These are phyloP conservation scores for Hygrocybe coccinea DNA, from an alignment of 768 basidiomycete genomes.

Conservation along the genomic window DNA sequence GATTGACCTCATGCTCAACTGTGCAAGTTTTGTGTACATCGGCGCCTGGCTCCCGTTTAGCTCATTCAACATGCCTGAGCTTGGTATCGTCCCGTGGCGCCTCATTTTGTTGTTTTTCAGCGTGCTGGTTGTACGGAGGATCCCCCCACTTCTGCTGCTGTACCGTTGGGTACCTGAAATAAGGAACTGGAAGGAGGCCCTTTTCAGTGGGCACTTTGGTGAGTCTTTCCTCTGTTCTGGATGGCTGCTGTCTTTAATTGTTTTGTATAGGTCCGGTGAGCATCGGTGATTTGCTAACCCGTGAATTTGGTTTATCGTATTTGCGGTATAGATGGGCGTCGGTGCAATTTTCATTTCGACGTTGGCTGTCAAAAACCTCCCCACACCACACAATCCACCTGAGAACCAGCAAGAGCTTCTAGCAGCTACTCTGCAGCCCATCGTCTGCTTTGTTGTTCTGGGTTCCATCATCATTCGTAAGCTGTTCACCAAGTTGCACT, in stretches of 20 bases:
- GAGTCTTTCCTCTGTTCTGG: constrained; percentile 11
- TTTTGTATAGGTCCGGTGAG: constrained; percentile 47
- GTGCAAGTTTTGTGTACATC: constrained; percentile 75
- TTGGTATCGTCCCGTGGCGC: constrained; percentile 67
- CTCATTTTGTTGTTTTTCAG: constrained; percentile 61
- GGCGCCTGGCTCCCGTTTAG: constrained; percentile 84
- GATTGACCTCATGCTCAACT: constrained; percentile 82
- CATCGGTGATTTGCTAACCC: constrained; percentile 2
- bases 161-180: constrained; percentile 90
- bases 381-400: constrained; percentile 55
- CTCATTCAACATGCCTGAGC: constrained; percentile 47
- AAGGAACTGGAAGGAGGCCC: constrained; percentile 73
- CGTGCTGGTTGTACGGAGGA: constrained; percentile 71
- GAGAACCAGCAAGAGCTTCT: constrained; percentile 66
- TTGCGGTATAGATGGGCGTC: constrained; percentile 70
- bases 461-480: constrained; percentile 79
- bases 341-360: constrained; percentile 85
- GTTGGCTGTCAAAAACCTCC: constrained; percentile 59
- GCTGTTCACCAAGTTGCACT: constrained; percentile 20
- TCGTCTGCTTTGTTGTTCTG: constrained; percentile 84
- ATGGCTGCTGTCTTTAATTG: neutral
- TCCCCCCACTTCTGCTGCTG: constrained; percentile 71
- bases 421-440: constrained; percentile 68
- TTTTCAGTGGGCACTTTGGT: constrained; percentile 93
- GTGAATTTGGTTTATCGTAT: neutral